Conservation (phyloP, 306 rosid genomes). For the Prunus mongolica region DNA sequence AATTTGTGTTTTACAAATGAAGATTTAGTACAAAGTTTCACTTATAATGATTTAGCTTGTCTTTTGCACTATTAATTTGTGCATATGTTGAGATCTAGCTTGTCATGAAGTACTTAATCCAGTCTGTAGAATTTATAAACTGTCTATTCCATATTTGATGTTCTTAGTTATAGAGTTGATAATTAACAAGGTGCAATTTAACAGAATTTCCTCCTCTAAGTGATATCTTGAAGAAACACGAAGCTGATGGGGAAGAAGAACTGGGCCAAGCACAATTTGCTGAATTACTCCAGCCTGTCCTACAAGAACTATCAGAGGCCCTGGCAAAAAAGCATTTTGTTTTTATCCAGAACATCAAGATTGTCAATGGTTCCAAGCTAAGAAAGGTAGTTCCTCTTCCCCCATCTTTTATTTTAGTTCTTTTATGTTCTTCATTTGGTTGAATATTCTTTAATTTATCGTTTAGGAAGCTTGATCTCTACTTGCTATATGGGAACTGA, state of each 20-base stretch:
- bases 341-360: conserved; percentile 49
- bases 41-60: neutral
- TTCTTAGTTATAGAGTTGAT: conserved; percentile 7
- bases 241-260: conserved; percentile 63
- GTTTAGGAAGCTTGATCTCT: too few species aligned
- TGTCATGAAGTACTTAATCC: neutral
- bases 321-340: conserved; percentile 57
- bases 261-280: conserved; percentile 98
- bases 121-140: neutral
- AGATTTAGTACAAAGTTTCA: neutral
- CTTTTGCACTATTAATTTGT: neutral
- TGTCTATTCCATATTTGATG: neutral
- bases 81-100: neutral
- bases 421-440: neutral
- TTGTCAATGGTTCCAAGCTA: conserved; percentile 65
- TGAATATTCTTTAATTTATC: neutral
- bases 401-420: neutral
- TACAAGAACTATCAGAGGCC: conserved; percentile 75
- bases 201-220: conserved; percentile 74
- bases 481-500: too few species aligned
- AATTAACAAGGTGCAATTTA: conserved; percentile 26
- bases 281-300: conserved; percentile 72
- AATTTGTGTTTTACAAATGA: neutral
- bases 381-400: conserved; percentile 52
- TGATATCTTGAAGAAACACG: conserved; percentile 64